phyloP scores from a whole-genome alignment of 768 basidiomycete species.

The Phlegmacium glaucopus region DNA sequence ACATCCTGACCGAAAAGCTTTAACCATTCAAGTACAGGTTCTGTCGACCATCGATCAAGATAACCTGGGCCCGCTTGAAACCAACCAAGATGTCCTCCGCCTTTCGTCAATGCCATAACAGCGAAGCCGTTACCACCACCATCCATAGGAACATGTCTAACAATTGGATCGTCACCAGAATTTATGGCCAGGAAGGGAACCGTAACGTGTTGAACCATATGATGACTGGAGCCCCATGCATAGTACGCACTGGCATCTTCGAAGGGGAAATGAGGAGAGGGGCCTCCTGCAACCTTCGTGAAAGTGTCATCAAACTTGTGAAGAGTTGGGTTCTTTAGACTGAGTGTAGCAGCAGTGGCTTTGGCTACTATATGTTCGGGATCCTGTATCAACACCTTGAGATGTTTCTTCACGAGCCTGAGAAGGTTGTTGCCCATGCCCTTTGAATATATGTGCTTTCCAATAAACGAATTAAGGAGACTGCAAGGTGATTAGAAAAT shows the following conservation, averaged over 20 bases:
- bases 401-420: slow-evolving; percentile 52
- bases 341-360: slow-evolving; percentile 41
- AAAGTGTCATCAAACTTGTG: slow-evolving; percentile 59
- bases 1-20: slow-evolving; percentile 53
- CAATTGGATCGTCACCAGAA: slow-evolving; percentile 75
- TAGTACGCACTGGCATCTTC: slow-evolving; percentile 45
- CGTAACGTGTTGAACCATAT: slow-evolving; percentile 52
- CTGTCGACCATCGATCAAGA: slow-evolving; percentile 61
- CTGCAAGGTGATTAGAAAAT: slow-evolving; percentile 30
- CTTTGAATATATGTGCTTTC: slow-evolving; percentile 67
- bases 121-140: slow-evolving; percentile 50
- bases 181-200: slow-evolving; percentile 78
- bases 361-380: slow-evolving; percentile 49
- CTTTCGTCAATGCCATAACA: slow-evolving; percentile 55
- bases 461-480: slow-evolving; percentile 50
- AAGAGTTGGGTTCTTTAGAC: slow-evolving; percentile 51
- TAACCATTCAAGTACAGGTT: slow-evolving; percentile 73
- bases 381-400: slow-evolving; percentile 42
- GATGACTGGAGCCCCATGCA: slow-evolving; percentile 55
- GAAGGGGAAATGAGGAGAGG: slow-evolving; percentile 52
- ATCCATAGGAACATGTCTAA: slow-evolving; percentile 58
- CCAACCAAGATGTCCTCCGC: slow-evolving; percentile 84
- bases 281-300: slow-evolving; percentile 68
- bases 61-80: slow-evolving; percentile 50
- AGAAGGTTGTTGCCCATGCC: slow-evolving; percentile 76